Evolutionary conservation across 2,329 filamentous ascomycete genomes (phyloP).

Genomic region (Sporothrix brasiliensis): DNA sequence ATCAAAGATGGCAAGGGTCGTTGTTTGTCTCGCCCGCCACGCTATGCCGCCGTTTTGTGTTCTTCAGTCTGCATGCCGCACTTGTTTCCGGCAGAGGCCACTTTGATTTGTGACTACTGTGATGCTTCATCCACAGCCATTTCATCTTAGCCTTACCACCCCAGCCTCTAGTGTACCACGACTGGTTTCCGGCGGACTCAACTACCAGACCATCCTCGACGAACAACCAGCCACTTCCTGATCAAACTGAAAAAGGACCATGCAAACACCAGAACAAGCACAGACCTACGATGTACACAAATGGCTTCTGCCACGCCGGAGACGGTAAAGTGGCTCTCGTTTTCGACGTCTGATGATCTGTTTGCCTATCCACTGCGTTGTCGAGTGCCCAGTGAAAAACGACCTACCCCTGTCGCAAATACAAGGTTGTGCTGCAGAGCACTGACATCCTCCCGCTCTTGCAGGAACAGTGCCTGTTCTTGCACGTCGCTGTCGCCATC

Average conservation of each 20-base stretch:
- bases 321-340: background rate
- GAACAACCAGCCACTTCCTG: background rate
- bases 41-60: slow-evolving; percentile 1
- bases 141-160: background rate
- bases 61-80: background rate
- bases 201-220: background rate
- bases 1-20: slow-evolving; percentile 10
- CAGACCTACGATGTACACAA: background rate
- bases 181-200: background rate
- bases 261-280: background rate
- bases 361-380: background rate
- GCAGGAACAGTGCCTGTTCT: slow-evolving; percentile 20
- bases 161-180: background rate
- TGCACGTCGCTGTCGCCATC: background rate
- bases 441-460: slow-evolving; percentile 31
- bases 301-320: background rate
- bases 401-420: slow-evolving; percentile 21
- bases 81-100: background rate
- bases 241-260: background rate
- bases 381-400: slow-evolving; percentile 13
- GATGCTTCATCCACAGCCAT: background rate
- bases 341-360: slow-evolving; percentile 22
- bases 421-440: slow-evolving; percentile 30
- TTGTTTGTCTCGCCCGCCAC: slow-evolving; percentile 1
- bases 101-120: background rate